Conservation (phyloP, 495 filamentous ascomycete genomes). For the Trichoderma gamsii region DNA sequence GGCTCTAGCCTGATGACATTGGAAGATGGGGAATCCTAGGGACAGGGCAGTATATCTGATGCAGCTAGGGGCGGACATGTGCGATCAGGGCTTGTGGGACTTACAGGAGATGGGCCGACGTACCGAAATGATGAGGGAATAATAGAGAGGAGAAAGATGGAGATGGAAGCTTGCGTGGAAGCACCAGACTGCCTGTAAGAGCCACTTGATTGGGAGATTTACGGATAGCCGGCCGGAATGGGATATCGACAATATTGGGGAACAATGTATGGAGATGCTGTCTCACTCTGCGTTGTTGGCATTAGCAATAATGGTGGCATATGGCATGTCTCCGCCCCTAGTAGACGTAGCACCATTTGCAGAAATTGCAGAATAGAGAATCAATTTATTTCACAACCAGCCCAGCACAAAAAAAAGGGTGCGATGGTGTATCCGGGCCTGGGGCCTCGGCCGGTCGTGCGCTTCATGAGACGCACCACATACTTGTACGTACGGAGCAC, state of each 20-base stretch:
- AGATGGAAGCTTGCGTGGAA: background rate
- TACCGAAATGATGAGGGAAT: constrained; percentile 6
- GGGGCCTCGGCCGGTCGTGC: background rate
- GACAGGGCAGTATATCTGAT: background rate
- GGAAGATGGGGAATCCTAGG: background rate
- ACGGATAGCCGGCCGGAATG: too few relatives aligned
- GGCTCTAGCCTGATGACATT: background rate
- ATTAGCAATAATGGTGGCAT: too few relatives aligned
- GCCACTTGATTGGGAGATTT: background rate
- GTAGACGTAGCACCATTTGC: too few relatives aligned
- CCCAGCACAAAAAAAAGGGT: background rate
- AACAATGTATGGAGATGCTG: too few relatives aligned
- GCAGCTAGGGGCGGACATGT: constrained; percentile 1
- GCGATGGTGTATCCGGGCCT: constrained; percentile 4
- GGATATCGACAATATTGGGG: too few relatives aligned
- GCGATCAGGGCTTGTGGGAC: constrained; percentile 2
- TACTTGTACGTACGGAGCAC: background rate
- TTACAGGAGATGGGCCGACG: background rate
- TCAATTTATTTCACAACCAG: background rate
- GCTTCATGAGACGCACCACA: constrained; percentile 7
- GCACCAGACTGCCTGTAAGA: background rate
- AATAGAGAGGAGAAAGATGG: background rate
- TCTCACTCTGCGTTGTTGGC: too few relatives aligned
- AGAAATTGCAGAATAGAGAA: background rate
- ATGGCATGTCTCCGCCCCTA: too few relatives aligned